Evolutionary conservation across 1,139 yeast genomes (phyloP).

Genomic region (Pichia sp.): DNA sequence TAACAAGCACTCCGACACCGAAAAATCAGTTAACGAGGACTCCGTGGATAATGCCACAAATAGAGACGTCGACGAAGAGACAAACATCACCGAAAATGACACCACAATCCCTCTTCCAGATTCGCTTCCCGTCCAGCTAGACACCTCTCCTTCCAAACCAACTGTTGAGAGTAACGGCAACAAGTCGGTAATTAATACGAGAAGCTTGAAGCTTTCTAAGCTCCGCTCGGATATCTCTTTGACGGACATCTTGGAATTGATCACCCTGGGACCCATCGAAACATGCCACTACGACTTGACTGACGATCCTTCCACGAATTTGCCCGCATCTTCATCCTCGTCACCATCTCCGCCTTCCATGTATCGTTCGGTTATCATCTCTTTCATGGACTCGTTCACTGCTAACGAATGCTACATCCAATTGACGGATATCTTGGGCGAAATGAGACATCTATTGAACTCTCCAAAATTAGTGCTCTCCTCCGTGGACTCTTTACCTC

Average conservation of each 20-base stretch:
- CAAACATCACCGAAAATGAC: background rate
- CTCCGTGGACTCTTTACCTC: slow-evolving; percentile 63
- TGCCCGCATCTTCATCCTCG: background rate
- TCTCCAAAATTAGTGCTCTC: slow-evolving; percentile 51
- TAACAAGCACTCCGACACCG: background rate
- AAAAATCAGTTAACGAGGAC: background rate
- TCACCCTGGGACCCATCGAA: slow-evolving; percentile 41
- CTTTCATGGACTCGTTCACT: slow-evolving; percentile 41
- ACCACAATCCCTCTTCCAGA: background rate
- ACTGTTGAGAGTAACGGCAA: background rate
- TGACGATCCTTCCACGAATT: slow-evolving; percentile 1
- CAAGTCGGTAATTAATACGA: slow-evolving; percentile 4
- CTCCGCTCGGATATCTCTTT: slow-evolving; percentile 35
- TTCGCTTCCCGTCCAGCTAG: background rate
- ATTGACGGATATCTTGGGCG: slow-evolving; percentile 39
- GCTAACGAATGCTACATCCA: slow-evolving; percentile 46
- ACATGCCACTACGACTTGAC: slow-evolving; percentile 32
- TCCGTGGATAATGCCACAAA: background rate
- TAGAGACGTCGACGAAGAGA: background rate
- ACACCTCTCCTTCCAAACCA: background rate
- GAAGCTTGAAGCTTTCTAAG: slow-evolving; percentile 26
- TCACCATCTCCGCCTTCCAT: background rate
- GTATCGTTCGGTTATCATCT: slow-evolving; percentile 25
- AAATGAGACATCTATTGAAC: slow-evolving; percentile 38
- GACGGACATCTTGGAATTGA: slow-evolving; percentile 22